phyloP scores from a whole-genome alignment of 306 rosid genomes.

The Comarum palustre region DNA sequence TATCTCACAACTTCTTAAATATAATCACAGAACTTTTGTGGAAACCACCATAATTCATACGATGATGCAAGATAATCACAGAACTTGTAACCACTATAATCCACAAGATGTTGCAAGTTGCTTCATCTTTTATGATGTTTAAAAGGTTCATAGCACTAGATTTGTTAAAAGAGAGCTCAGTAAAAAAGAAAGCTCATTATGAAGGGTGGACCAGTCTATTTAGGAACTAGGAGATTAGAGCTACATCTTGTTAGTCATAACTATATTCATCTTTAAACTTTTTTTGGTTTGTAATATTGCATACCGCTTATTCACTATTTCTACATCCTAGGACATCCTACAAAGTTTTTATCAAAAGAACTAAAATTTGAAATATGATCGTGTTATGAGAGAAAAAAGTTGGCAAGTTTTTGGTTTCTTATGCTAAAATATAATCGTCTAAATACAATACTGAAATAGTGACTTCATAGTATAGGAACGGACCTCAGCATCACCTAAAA shows the following conservation, averaged over 20 bases:
- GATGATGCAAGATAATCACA: not conserved
- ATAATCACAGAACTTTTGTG: not conserved
- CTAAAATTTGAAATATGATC: not conserved
- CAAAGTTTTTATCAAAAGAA: not conserved
- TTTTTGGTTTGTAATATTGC: not conserved
- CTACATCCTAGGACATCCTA: not conserved
- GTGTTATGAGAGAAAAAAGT: not conserved
- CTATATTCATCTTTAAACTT: not conserved
- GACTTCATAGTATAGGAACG: conserved; percentile 12
- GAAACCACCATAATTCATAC: not conserved
- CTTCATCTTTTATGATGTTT: not conserved
- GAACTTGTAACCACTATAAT: not conserved
- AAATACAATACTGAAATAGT: not conserved
- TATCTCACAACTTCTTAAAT: not conserved
- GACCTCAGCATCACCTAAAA: conserved; percentile 92
- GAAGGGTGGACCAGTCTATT: not conserved
- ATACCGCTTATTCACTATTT: not conserved
- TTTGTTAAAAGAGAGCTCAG: not conserved
- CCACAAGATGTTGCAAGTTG: conserved; percentile 3
- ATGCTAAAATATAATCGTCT: not conserved
- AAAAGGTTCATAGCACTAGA: not conserved
- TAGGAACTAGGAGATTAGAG: not conserved
- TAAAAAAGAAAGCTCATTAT: not conserved
- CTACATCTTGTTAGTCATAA: not conserved
- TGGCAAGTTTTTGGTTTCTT: not conserved